Base-by-base conservation (phyloP, 2,329 filamentous ascomycete genomes). In the Myriangium duriaei region DNA sequence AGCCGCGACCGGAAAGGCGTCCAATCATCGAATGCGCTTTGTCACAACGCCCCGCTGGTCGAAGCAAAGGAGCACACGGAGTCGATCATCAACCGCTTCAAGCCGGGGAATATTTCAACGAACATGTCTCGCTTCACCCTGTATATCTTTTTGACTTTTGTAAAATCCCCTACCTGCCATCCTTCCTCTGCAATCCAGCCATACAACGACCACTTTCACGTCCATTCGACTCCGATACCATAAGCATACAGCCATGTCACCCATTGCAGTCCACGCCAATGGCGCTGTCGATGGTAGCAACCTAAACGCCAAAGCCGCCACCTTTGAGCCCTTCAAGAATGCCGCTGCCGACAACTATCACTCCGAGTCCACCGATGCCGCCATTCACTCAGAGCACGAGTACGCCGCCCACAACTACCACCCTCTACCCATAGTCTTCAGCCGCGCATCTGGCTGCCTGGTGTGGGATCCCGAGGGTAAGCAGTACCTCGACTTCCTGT, bases 391-490 rank as follows among this genome's bases (percentile, higher is more conserved):
- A 37, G 91, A 98, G 66, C 70, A 83, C 54, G 69, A 82, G 57
- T 88, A 75, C 60, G 91, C 91, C 34, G 91, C 91, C 34, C 91
- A 98, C 74, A 98, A 98, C 70, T 98, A 98, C 71, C 87, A 96
- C 63, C 91, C 91, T 11, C 74, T 98, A 2, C 91, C 91, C 29
- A 79, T 98, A 43, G 91, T 94, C 56, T 95, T 96, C 61, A 72
- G 88, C 40, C 76, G 77, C 47, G 91, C 86, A 30, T 73, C 79
- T 51, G 91, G 88, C 34, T 80, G 81, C 55, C 79, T 81, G 44
- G 91, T 96, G 42, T 98, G 91, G 88, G 91, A 98, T 57, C 91
- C 91, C 12, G 91, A 98, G 67, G 86, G 83, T 49, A 82, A 79
- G 51, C 79, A 94, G 60, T 96, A 98, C 63, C 77, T 96, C 52